Conservation (phyloP, 208 protist species). For the Leishmania arabica region DNA sequence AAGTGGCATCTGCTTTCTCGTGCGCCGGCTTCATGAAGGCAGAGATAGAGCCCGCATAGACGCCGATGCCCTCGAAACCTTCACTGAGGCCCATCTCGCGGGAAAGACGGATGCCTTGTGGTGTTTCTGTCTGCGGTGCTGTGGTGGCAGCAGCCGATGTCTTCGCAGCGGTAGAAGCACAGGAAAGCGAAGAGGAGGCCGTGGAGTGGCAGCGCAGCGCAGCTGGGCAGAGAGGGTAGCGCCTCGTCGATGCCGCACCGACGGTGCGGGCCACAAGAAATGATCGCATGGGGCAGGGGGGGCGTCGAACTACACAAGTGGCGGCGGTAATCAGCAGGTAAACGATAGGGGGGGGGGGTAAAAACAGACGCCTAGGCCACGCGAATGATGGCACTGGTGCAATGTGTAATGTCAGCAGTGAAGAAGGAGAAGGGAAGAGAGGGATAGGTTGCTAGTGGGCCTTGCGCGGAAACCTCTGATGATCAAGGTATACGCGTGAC, state of each 20-base stretch:
- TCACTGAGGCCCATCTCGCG: slow-evolving; percentile 64
- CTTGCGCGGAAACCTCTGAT: neutral
- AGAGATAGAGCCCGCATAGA: slow-evolving; percentile 84
- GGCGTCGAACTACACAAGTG: neutral
- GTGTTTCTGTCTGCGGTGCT: slow-evolving; percentile 17
- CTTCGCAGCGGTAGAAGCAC: neutral
- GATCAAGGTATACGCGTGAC: too few relatives aligned
- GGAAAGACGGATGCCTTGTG: slow-evolving; percentile 32
- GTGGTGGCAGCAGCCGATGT: neutral
- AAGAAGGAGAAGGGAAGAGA: neutral
- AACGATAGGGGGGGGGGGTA: neutral
- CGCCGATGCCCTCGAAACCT: slow-evolving; percentile 61
- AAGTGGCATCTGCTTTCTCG: slow-evolving; percentile 32
- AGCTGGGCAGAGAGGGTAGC: neutral
- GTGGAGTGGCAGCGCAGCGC: slow-evolving; percentile 2
- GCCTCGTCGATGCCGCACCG: neutral
- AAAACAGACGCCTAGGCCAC: neutral
- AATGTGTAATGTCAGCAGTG: neutral
- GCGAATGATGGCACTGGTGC: neutral
- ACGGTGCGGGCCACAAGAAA: neutral
- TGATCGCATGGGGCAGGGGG: neutral
- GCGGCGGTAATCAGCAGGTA: neutral
- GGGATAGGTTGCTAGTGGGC: neutral
- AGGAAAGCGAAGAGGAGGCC: neutral
- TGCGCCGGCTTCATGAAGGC: slow-evolving; percentile 71